Conservation (phyloP, 2,329 filamentous ascomycete genomes). For the Verticillium alfalfae region DNA sequence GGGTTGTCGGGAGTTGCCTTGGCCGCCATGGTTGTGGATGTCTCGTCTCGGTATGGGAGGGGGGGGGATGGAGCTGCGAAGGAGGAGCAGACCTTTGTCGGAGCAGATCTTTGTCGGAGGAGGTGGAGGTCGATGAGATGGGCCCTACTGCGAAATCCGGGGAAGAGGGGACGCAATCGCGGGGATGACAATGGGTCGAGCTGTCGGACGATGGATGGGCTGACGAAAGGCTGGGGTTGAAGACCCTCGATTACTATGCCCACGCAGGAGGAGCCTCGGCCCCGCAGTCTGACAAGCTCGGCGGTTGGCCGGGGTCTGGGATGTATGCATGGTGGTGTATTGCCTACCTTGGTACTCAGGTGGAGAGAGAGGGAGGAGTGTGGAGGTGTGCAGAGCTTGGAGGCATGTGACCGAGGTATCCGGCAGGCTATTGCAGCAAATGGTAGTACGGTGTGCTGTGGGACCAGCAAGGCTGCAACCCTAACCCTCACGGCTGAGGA, state of each 20-base stretch:
- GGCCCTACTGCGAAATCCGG: neutral
- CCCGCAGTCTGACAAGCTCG: neutral
- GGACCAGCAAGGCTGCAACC: no score
- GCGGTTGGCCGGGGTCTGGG: neutral
- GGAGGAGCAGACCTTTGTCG: no score
- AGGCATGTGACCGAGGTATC: neutral
- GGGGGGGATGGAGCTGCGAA: neutral
- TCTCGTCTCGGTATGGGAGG: neutral
- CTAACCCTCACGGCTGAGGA: no score
- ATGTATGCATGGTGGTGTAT: neutral
- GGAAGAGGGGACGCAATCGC: neutral
- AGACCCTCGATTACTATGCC: neutral
- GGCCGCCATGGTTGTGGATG: neutral
- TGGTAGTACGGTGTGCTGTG: no score
- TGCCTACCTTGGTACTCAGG: neutral
- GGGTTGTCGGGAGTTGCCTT: constrained; percentile 19
- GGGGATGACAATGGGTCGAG: neutral
- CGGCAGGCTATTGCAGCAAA: neutral
- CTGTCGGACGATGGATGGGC: neutral
- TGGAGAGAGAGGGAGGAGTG: neutral
- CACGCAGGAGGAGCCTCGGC: neutral
- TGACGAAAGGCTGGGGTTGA: neutral
- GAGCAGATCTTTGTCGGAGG: neutral
- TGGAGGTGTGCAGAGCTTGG: neutral
- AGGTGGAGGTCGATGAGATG: neutral